A percentile compares a stretch with the other conserved stretches of the same genome.
Conservation (phyloP, 306 rosid genomes). For the Cucurbita maxima region DNA sequence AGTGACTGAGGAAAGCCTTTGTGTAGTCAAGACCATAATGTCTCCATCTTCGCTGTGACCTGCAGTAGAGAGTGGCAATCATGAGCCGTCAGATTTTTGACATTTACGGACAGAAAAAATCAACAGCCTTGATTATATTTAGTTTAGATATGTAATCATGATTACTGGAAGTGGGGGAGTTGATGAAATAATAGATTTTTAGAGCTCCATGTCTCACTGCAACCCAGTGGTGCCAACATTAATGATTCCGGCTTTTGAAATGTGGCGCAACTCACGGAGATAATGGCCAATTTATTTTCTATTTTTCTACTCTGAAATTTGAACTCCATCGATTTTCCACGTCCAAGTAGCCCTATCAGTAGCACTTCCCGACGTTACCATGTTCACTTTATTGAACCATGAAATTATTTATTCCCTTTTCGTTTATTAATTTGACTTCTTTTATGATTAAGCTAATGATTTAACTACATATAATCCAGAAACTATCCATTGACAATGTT, state of each 20-base stretch:
- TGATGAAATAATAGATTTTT: neutral
- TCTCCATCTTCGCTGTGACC: neutral
- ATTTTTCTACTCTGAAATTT: neutral
- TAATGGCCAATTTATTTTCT: neutral
- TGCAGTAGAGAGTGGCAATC: neutral
- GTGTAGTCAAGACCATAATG: neutral
- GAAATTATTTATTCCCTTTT: neutral
- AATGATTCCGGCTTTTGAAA: conserved; percentile 1
- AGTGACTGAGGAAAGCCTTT: neutral
- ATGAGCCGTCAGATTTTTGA: conserved; percentile 2
- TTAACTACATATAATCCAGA: neutral
- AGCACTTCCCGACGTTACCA: neutral
- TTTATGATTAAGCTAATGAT: neutral
- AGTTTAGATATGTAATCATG: neutral
- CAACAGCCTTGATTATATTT: neutral
- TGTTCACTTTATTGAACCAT: neutral
- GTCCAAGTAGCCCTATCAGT: too few relatives aligned
- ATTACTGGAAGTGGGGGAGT: neutral
- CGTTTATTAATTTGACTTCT: too few relatives aligned
- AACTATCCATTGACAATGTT: neutral
- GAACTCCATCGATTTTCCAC: neutral
- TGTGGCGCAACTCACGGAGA: conserved; percentile 9
- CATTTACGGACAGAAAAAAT: neutral
- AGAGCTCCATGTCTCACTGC: conserved; percentile 6
- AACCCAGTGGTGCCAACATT: conserved; percentile 36